Conservation (phyloP, 2,329 filamentous ascomycete genomes). For the Elsinoe batatas region DNA sequence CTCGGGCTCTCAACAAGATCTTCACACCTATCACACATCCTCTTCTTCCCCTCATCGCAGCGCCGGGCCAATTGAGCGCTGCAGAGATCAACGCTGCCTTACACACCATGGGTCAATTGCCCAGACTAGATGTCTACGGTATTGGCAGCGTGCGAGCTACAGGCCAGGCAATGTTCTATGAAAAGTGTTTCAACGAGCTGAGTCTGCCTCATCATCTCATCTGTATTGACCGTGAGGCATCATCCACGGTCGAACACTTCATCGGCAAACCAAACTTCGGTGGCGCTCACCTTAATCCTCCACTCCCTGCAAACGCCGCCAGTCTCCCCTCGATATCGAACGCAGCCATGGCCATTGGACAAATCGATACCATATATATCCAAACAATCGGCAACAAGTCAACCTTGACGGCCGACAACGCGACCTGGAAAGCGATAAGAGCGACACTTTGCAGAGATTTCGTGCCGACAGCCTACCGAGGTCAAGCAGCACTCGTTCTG, state of each 20-base stretch:
- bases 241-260: constrained; percentile 59
- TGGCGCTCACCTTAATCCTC: constrained; percentile 70
- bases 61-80: constrained; percentile 74
- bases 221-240: constrained; percentile 60
- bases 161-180: constrained; percentile 74
- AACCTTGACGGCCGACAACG: constrained; percentile 67
- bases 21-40: constrained; percentile 85
- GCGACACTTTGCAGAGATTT: constrained; percentile 72
- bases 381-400: constrained; percentile 41
- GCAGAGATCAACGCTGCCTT: constrained; percentile 76
- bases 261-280: constrained; percentile 68
- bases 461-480: constrained; percentile 70
- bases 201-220: constrained; percentile 77
- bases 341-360: constrained; percentile 66
- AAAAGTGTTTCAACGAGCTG: constrained; percentile 53
- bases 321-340: constrained; percentile 61
- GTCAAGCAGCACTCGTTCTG: constrained; percentile 64
- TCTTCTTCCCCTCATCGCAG: constrained; percentile 70
- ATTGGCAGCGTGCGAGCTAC: constrained; percentile 65
- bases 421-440: constrained; percentile 75
- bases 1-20: constrained; percentile 71
- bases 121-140: constrained; percentile 69
- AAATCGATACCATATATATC: constrained; percentile 72
- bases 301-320: constrained; percentile 44
- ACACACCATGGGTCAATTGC: constrained; percentile 68